Base-by-base conservation (phyloP, 2,329 filamentous ascomycete species). In the Tetracladium maxilliforme region DNA sequence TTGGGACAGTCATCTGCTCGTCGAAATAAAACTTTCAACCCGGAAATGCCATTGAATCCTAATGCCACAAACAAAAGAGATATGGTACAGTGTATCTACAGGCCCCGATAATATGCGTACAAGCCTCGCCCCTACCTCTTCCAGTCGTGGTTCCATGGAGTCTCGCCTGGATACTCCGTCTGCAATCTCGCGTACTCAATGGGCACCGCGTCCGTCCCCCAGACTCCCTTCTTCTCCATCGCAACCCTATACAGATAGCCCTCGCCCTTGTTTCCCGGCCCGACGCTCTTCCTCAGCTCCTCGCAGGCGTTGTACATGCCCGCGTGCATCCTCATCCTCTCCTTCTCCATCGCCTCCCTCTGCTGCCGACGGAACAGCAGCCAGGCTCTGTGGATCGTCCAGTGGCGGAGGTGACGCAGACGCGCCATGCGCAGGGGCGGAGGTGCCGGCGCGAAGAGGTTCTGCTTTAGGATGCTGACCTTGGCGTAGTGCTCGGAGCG, bases 321-420 rank as follows among this genome's bases (percentile, higher is more conserved):
- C 44, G 81, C 75, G 55, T 86, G 84, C 58, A 73, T 65, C 31
- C 39, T 64, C 55, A 83, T 70, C 23, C 94, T 64, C 48, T 86
- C 81, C 27, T 63, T 56, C 45, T 80, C 64, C 25, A 71, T 64
- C 18, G 58, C 54, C 35, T 66, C 59, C 24, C 73, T 72, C 41
- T 73, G 64, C 46, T 79, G 68, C 38, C 74, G 66, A 41, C 75
- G 72, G 54, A 77, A 78, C 16, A 95, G 63, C 42, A 81, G 65
- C 83, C 86, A 95, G 13, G 87, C 87, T 40, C 90, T 84, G 61
- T 95, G 86, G 52, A 98, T 95, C 25, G 90, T 95, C 90, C 90
- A 98, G 63, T 98, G 90, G 23, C 90, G 81, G 35, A 98, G 72
- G 52, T 73, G 69, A 29, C 90, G 75, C 51, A 78, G 79, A 40